Conservation (phyloP, 1,284 basidiomycete species). For the Leccinum subrobustum region DNA sequence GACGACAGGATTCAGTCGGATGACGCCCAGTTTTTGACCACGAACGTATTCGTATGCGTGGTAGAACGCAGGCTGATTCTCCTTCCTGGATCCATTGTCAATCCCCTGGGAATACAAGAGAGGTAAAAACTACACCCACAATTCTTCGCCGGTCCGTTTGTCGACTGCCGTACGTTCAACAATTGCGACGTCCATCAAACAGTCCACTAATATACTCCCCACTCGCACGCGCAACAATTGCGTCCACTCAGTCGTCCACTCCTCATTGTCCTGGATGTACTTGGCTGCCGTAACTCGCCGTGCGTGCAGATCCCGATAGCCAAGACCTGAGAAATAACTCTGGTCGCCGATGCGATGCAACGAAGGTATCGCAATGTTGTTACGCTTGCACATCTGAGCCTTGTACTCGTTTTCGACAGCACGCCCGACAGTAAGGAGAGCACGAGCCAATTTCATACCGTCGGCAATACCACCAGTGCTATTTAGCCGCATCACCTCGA, state of each 20-base stretch:
- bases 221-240: conserved; percentile 75
- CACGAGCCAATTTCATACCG: conserved; percentile 91
- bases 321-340: conserved; percentile 53
- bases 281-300: conserved; percentile 63
- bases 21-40: conserved; percentile 89
- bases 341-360: conserved; percentile 37
- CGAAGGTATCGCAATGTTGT: conserved; percentile 55
- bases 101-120: neutral
- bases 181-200: conserved; percentile 81
- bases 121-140: conserved; percentile 44
- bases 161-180: conserved; percentile 65
- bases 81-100: conserved; percentile 46
- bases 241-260: conserved; percentile 83
- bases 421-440: conserved; percentile 79
- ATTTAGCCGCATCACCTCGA: conserved; percentile 86
- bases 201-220: conserved; percentile 83
- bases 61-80: conserved; percentile 89
- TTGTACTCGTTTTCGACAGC: conserved; percentile 90
- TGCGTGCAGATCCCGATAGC: conserved; percentile 57
- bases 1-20: conserved; percentile 85
- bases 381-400: conserved; percentile 73
- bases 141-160: conserved; percentile 52
- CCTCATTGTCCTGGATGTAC: conserved; percentile 61
- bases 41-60: conserved; percentile 94
- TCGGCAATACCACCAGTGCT: conserved; percentile 76